These are phyloP conservation scores for Eutypa lata DNA, from an alignment of 2,329 filamentous ascomycete species.

Conservation along the genomic window DNA sequence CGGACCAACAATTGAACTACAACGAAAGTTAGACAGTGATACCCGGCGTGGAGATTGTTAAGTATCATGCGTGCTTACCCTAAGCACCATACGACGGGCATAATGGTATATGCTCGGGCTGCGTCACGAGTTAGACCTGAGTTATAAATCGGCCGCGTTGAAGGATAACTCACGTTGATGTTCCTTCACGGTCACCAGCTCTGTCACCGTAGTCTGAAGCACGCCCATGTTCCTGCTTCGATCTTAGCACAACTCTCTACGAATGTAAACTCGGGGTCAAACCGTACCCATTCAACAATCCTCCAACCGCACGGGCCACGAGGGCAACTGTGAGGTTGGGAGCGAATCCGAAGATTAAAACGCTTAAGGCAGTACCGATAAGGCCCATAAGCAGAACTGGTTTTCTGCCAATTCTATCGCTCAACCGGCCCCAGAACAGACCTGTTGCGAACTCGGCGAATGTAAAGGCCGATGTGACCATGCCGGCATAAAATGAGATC, in stretches of 20 bases:
- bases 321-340: slow-evolving; percentile 78
- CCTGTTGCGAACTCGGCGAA: slow-evolving; percentile 93
- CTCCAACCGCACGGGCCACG: slow-evolving; percentile 82
- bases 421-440: slow-evolving; percentile 88
- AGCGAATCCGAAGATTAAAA: slow-evolving; percentile 88
- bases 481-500: slow-evolving; percentile 89
- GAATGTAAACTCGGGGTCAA: slow-evolving; percentile 16
- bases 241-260: slow-evolving; percentile 22
- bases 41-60: background rate
- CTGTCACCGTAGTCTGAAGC: slow-evolving; percentile 89
- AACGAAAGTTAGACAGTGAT: slow-evolving; percentile 26
- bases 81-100: slow-evolving; percentile 97
- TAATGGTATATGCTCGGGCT: slow-evolving; percentile 93
- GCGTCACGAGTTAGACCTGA: slow-evolving; percentile 24
- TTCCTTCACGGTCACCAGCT: slow-evolving; percentile 88
- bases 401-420: slow-evolving; percentile 88
- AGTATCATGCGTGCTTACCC: slow-evolving; percentile 52
- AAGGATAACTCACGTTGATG: slow-evolving; percentile 69
- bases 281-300: slow-evolving; percentile 82
- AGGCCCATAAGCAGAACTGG: slow-evolving; percentile 88
- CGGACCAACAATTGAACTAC: slow-evolving; percentile 84
- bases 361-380: slow-evolving; percentile 86
- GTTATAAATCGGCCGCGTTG: background rate
- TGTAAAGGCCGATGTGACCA: slow-evolving; percentile 95
- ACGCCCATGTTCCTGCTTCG: slow-evolving; percentile 80